Evolutionary conservation across 1,284 basidiomycete species (phyloP).

Genomic region (Puccinia triticina): DNA sequence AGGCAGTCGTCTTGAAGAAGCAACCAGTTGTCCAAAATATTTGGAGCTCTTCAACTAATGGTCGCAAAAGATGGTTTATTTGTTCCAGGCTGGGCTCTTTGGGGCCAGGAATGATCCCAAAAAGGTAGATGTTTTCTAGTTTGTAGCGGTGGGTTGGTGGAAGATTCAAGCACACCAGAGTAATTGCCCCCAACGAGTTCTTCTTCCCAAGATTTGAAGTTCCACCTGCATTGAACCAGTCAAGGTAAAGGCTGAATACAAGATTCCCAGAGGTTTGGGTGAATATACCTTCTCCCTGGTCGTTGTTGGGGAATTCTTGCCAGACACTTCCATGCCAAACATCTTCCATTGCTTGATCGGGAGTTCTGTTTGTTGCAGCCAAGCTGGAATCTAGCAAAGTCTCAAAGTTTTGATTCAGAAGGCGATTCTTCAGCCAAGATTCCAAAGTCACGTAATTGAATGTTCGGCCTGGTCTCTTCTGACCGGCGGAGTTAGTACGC

Average conservation of each 20-base stretch:
- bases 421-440: background rate
- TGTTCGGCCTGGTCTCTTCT: background rate
- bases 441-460: background rate
- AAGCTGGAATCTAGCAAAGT: background rate
- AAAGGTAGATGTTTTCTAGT: no score
- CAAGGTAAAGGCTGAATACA: no score
- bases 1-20: conserved; percentile 3
- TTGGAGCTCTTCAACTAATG: conserved; percentile 12
- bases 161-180: conserved; percentile 23
- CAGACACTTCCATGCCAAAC: no score
- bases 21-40: conserved; percentile 18
- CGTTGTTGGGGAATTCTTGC: no score
- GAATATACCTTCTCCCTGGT: no score
- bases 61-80: conserved; percentile 12
- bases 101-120: conserved; percentile 14
- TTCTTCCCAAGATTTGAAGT: no score
- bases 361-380: no score
- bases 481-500: background rate
- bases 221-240: no score
- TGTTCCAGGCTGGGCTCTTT: background rate
- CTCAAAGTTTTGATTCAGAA: background rate
- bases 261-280: no score
- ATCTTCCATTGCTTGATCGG: background rate
- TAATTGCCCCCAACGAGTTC: background rate
- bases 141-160: background rate